Percentiles rank a stretch among this genome's conserved stretches.
Evolutionary conservation across 805 yeast species (phyloP).

Genomic region (Clavispora vitiphila): DNA sequence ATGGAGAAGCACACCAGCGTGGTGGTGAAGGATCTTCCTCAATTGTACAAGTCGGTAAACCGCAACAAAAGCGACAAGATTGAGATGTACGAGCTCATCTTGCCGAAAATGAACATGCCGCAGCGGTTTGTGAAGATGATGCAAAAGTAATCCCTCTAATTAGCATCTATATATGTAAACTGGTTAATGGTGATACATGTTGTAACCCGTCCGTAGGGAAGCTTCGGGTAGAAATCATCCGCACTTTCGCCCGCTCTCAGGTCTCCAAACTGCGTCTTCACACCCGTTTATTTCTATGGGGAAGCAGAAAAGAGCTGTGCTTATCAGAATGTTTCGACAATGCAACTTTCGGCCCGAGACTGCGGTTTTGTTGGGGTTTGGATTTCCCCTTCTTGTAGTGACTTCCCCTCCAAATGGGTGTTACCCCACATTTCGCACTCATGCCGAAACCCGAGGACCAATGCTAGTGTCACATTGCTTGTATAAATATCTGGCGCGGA

Average conservation of each 20-base stretch:
- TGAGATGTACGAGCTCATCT: conserved; percentile 21
- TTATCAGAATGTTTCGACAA: too few species aligned
- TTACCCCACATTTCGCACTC: not conserved
- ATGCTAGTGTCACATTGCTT: not conserved
- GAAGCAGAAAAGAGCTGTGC: too few species aligned
- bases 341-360: not conserved
- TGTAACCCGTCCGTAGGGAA: too few species aligned
- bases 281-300: too few species aligned
- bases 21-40: conserved; percentile 15
- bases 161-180: not conserved
- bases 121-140: conserved; percentile 17
- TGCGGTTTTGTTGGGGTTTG: not conserved
- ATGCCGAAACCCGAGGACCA: not conserved
- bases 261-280: too few species aligned
- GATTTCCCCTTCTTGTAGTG: not conserved
- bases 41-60: conserved; percentile 17
- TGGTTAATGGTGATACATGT: not conserved
- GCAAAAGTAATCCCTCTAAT: not conserved
- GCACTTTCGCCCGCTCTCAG: too few species aligned
- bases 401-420: not conserved
- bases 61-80: conserved; percentile 16
- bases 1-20: conserved; percentile 19
- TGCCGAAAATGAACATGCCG: conserved; percentile 25
- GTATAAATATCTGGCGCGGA: not conserved
- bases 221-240: too few species aligned